Percentiles rank a stretch among this genome's conserved stretches.
Evolutionary conservation across 2,329 filamentous ascomycete genomes (phyloP).

Genomic region (Cytospora leucostoma): DNA sequence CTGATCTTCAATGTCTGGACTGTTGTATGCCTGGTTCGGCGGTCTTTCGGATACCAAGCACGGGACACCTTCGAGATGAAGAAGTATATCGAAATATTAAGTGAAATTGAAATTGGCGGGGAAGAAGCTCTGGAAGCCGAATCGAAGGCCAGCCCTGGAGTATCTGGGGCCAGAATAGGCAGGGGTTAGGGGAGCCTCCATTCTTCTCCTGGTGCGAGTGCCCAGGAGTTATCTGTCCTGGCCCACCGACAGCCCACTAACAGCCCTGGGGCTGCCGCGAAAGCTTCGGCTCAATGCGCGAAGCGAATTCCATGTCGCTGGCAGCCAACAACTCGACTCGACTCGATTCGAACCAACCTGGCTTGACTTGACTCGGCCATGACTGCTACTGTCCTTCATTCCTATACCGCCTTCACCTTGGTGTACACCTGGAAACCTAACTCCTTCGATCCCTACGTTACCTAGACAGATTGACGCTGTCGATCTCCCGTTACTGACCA

Average conservation of each 20-base stretch:
- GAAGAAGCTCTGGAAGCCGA: constrained; percentile 23
- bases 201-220: not conserved
- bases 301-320: constrained; percentile 12
- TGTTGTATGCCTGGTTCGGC: too few relatives aligned
- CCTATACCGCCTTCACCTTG: not conserved
- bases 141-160: constrained; percentile 19
- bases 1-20: too few relatives aligned
- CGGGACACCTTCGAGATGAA: constrained; percentile 4
- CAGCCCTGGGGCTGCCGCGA: not conserved
- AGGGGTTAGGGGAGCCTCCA: constrained; percentile 8
- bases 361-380: constrained; percentile 1
- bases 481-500: constrained; percentile 1
- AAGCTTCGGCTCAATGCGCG: constrained; percentile 18
- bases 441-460: not conserved
- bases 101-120: constrained; percentile 20
- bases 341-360: constrained; percentile 1
- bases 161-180: not conserved
- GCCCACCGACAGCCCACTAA: not conserved
- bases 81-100: constrained; percentile 17
- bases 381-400: not conserved
- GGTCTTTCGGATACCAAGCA: not conserved
- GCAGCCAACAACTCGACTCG: not conserved
- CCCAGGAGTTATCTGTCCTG: not conserved
- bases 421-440: not conserved
- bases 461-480: constrained; percentile 9